phyloP scores from a whole-genome alignment of 768 basidiomycete species.

The Trametes sanguinea region DNA sequence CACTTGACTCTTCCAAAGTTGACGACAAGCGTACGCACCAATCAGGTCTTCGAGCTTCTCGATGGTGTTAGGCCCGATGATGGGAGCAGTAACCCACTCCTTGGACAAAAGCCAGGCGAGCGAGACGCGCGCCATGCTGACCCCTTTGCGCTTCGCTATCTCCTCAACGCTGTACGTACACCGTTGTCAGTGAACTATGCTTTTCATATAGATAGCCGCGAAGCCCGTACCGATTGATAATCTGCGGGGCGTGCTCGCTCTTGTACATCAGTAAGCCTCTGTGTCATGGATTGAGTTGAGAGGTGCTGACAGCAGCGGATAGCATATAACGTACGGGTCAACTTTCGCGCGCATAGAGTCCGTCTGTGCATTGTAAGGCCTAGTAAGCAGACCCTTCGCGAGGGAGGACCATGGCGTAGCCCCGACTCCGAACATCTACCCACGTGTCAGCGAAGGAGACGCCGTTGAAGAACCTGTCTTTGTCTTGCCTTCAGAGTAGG shows the following conservation, averaged over 20 bases:
- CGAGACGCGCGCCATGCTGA: conserved; percentile 47
- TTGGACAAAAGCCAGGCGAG: conserved; percentile 41
- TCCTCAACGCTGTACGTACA: conserved; percentile 35
- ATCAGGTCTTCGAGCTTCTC: conserved; percentile 43
- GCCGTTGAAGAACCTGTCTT: not conserved
- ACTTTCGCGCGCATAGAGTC: conserved; percentile 29
- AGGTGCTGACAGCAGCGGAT: not conserved
- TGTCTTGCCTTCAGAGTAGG: conserved; percentile 36
- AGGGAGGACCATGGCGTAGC: conserved; percentile 45
- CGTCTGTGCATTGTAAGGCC: conserved; percentile 25
- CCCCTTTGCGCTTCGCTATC: conserved; percentile 42
- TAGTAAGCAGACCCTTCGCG: conserved; percentile 36
- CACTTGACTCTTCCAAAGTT: not conserved
- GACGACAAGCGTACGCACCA: conserved; percentile 19
- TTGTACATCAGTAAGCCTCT: not conserved
- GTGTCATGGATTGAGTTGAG: not conserved
- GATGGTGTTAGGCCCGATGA: conserved; percentile 42
- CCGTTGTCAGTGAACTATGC: not conserved
- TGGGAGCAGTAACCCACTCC: conserved; percentile 40
- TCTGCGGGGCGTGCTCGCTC: not conserved
- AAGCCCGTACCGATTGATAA: not conserved
- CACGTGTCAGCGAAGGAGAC: not conserved
- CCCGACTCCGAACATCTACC: conserved; percentile 40
- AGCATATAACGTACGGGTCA: conserved; percentile 26
- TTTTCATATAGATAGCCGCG: no score